phyloP scores from a whole-genome alignment of 257 asterid species.

The Penstemon davidsonii region DNA sequence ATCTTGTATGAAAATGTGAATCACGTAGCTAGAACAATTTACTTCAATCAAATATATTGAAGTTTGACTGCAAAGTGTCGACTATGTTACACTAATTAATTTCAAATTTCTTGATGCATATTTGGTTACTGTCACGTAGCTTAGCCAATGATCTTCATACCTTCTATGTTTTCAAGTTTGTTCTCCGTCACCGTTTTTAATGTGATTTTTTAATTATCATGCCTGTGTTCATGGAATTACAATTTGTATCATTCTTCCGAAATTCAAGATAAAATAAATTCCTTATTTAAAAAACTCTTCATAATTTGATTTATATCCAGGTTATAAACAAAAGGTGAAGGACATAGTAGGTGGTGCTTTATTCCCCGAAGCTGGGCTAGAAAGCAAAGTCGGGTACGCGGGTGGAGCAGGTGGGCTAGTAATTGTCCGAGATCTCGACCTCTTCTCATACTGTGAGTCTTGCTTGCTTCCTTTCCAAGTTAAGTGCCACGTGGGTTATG shows the following conservation, averaged over 20 bases:
- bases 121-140: neutral
- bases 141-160: neutral
- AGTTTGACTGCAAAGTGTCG: no score
- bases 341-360: conserved; percentile 83
- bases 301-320: conserved; percentile 34
- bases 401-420: conserved; percentile 97
- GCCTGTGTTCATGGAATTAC: no score
- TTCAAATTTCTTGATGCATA: no score
- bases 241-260: neutral
- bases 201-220: no score
- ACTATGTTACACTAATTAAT: no score
- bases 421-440: conserved; percentile 88
- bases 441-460: conserved; percentile 88
- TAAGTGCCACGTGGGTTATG: conserved; percentile 86
- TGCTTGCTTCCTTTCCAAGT: conserved; percentile 96
- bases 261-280: neutral
- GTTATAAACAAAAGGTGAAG: conserved; percentile 71
- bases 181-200: neutral
- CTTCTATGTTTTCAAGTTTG: neutral
- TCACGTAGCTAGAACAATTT: no score
- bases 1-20: no score
- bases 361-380: conserved; percentile 88
- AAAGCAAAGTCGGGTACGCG: conserved; percentile 69
- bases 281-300: no score
- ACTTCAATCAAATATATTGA: no score